Evolutionary conservation across 345 rosid genomes (phyloP), one percentile per base, ranked within the genome.

Genomic region (Excoecaria cochinchinensis): DNA sequence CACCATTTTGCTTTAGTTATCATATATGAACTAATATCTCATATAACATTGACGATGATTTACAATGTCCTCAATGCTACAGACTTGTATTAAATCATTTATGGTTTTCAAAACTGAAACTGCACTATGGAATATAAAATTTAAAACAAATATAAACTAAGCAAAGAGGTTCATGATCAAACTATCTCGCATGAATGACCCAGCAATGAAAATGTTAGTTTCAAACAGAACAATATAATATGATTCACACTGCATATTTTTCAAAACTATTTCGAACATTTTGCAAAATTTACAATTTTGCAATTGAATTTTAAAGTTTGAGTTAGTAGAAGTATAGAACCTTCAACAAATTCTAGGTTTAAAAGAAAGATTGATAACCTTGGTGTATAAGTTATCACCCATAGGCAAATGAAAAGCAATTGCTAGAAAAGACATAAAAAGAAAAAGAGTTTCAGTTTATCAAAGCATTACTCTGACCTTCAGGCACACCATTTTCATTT

Each of bases 401-500:
- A 59, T 4, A 64, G 60, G 38, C 36, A 55, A 24, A 56, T 9
- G 22, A 61, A 57, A 70, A 67, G 51, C 78, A 61, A 64, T 63
- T 67, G 71, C 21, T 39, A 51, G 62, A 4, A 31, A 31, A 31
- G 31, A 31, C 1, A 31, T 31, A 2, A 42, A 44, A 56, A 73
- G 57, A 68, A 9, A 69, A 14, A 73, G 56, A 71, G 44, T 71
- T 72, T 22, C 22, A 73, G 69, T 22, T 68, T 64, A 72, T 75
- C 59, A 82, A 57, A 74, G 22, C 24, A 66, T 67, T 84, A 56
- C 71, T 62, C 81, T 70, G 81, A 95, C 99, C 98, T 87, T 90
- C 97, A 83, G 79, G 85, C 72, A 80, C 84, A 73, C 83, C 89
- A 79, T 87, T 89, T 68, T 91, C 98, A 78, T 77, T 86, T 69